Percentiles rank a stretch among this genome's conserved stretches.
Evolutionary conservation across 192 early-diverging fungal genomes (phyloP).

Genomic region (Backusella australiensis): DNA sequence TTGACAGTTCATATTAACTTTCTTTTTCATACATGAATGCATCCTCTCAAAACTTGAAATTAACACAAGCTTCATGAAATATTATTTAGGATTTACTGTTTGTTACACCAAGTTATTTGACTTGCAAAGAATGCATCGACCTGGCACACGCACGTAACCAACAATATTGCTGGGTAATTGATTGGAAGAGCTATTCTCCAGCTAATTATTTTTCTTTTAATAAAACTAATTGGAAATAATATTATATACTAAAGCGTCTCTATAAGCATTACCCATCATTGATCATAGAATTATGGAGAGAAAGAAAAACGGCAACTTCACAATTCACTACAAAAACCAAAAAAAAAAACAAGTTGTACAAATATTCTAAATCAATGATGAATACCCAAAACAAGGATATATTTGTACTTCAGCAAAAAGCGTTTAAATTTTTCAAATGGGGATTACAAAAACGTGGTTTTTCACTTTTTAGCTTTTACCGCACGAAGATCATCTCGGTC

Average conservation of each 20-base stretch:
- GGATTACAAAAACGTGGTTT: neutral
- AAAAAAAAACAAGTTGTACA: neutral
- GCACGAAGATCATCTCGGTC: neutral
- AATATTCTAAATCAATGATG: neutral
- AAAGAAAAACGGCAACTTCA: neutral
- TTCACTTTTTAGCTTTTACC: neutral
- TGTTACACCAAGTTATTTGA: neutral
- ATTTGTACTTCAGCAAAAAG: neutral
- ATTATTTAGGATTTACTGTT: neutral
- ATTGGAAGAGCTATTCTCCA: neutral
- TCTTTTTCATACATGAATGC: neutral
- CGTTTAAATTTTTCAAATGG: neutral
- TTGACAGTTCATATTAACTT: neutral
- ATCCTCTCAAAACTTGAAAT: neutral
- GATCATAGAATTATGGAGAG: neutral
- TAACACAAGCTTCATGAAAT: neutral
- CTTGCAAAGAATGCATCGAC: neutral
- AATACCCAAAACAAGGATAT: constrained; percentile 4
- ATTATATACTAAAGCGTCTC: neutral
- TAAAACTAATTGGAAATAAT: neutral
- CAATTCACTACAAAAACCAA: neutral
- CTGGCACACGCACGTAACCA: neutral
- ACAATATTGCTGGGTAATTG: neutral
- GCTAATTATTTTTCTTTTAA: neutral
- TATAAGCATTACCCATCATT: neutral